Percentiles rank a stretch among this genome's conserved stretches.
These are phyloP conservation scores for Russula vinacea DNA, from an alignment of 768 basidiomycete species.

Conservation along the genomic window DNA sequence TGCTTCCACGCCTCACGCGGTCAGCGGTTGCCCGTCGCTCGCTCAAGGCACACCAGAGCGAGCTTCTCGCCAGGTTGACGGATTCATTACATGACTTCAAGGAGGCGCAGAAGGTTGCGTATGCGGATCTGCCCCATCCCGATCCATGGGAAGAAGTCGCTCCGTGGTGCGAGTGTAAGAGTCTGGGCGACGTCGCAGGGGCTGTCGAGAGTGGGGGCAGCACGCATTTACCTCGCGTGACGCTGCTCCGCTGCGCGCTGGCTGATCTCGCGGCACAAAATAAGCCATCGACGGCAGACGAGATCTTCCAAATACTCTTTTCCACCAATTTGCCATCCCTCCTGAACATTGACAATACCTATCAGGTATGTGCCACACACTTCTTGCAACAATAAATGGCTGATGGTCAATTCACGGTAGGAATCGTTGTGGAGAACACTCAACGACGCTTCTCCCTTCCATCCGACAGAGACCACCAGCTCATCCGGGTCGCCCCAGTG, in stretches of 20 bases:
- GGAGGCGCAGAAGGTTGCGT: slow-evolving; percentile 52
- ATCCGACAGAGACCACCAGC: slow-evolving; percentile 25
- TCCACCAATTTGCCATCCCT: slow-evolving; percentile 55
- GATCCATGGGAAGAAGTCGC: slow-evolving; percentile 49
- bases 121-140: slow-evolving; percentile 55
- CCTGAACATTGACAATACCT: slow-evolving; percentile 46
- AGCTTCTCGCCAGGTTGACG: slow-evolving; percentile 53
- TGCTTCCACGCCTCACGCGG: slow-evolving; percentile 62
- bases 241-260: slow-evolving; percentile 63
- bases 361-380: slow-evolving; percentile 47
- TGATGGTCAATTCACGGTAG: too few species aligned
- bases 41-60: slow-evolving; percentile 56
- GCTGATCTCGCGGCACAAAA: slow-evolving; percentile 45
- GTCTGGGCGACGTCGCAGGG: slow-evolving; percentile 43
- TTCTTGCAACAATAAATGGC: too few species aligned
- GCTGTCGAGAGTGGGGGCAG: slow-evolving; percentile 20
- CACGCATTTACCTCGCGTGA: slow-evolving; percentile 46
- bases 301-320: slow-evolving; percentile 58
- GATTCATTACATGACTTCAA: slow-evolving; percentile 55
- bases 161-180: slow-evolving; percentile 45
- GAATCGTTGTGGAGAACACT: slow-evolving; percentile 60
- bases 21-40: slow-evolving; percentile 60
- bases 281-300: slow-evolving; percentile 50
- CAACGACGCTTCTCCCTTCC: slow-evolving; percentile 50
- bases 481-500: slow-evolving; percentile 37